These are phyloP conservation scores for Ciborinia camelliae DNA, from an alignment of 2,329 filamentous ascomycete species.

Conservation along the genomic window DNA sequence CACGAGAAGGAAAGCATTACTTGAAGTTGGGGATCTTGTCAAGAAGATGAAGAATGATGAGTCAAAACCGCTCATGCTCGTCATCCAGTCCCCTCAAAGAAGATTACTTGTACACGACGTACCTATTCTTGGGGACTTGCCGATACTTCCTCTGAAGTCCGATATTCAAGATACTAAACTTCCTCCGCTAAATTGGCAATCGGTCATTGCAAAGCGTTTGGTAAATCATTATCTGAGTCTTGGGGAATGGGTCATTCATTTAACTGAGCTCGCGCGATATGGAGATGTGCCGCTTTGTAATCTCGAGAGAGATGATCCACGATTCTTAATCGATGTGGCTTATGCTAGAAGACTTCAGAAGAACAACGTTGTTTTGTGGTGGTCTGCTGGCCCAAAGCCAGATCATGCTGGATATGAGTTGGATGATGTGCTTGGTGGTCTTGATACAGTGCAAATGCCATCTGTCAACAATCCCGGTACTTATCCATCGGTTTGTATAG, in stretches of 20 bases:
- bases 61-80: conserved; percentile 72
- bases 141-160: conserved; percentile 74
- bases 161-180: conserved; percentile 82
- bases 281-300: conserved; percentile 95
- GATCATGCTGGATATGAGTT: conserved; percentile 96
- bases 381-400: conserved; percentile 80
- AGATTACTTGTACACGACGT: conserved; percentile 80
- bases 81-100: conserved; percentile 86
- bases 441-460: conserved; percentile 89
- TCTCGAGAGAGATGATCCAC: conserved; percentile 87
- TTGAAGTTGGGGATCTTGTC: conserved; percentile 82
- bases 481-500: conserved; percentile 94
- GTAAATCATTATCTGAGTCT: conserved; percentile 88
- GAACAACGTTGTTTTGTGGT: conserved; percentile 95
- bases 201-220: conserved; percentile 78
- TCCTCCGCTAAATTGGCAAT: conserved; percentile 91
- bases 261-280: conserved; percentile 83
- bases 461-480: conserved; percentile 90
- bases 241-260: conserved; percentile 86
- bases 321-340: conserved; percentile 91
- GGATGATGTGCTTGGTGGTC: conserved; percentile 77
- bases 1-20: conserved; percentile 80
- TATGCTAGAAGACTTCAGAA: conserved; percentile 87
- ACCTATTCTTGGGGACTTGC: conserved; percentile 78
- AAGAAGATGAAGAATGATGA: conserved; percentile 91